A percentile compares a stretch with the other conserved stretches of the same genome.
Conservation (phyloP, 352 stramenopile genomes). For the Thalassiosira livingstoniorum region DNA sequence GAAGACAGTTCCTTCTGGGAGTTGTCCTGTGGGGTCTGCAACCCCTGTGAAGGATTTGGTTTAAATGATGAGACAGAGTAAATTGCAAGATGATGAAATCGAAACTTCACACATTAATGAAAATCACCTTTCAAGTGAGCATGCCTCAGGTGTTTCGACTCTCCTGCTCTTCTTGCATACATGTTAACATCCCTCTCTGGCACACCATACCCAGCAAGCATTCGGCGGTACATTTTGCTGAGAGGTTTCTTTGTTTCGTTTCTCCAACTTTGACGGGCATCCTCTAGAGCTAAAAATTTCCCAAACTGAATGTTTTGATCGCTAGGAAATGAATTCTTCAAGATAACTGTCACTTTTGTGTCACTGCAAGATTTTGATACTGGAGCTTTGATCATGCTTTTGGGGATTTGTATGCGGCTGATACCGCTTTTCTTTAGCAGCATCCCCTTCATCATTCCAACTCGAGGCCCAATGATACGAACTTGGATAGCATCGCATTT, state of each 20-base stretch:
- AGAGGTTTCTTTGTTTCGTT: slow-evolving; percentile 32
- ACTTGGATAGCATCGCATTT: slow-evolving; percentile 60
- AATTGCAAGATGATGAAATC: too few species aligned
- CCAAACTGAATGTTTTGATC: slow-evolving; percentile 9
- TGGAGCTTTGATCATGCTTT: slow-evolving; percentile 65
- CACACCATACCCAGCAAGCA: slow-evolving; percentile 49
- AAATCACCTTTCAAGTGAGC: slow-evolving; percentile 57
- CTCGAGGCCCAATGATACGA: slow-evolving; percentile 48
- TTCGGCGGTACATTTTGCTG: slow-evolving; percentile 54
- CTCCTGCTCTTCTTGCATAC: slow-evolving; percentile 44
- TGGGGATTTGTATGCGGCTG: slow-evolving; percentile 56
- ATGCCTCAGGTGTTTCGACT: slow-evolving; percentile 39
- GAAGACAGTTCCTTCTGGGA: slow-evolving; percentile 60
- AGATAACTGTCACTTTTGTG: slow-evolving; percentile 22
- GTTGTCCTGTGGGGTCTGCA: slow-evolving; percentile 59
- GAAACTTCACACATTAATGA: too few species aligned
- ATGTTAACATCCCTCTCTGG: slow-evolving; percentile 12
- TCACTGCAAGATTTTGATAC: slow-evolving; percentile 15
- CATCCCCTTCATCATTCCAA: slow-evolving; percentile 63
- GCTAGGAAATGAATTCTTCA: slow-evolving; percentile 11
- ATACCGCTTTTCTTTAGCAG: slow-evolving; percentile 48
- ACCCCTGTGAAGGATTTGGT: too few species aligned
- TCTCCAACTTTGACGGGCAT: slow-evolving; percentile 23
- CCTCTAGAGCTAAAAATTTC: slow-evolving; percentile 37
- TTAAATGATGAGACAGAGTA: too few species aligned